Evolutionary conservation across 2,329 filamentous ascomycete genomes (phyloP).

Genomic region (Lachnellula willkommii): DNA sequence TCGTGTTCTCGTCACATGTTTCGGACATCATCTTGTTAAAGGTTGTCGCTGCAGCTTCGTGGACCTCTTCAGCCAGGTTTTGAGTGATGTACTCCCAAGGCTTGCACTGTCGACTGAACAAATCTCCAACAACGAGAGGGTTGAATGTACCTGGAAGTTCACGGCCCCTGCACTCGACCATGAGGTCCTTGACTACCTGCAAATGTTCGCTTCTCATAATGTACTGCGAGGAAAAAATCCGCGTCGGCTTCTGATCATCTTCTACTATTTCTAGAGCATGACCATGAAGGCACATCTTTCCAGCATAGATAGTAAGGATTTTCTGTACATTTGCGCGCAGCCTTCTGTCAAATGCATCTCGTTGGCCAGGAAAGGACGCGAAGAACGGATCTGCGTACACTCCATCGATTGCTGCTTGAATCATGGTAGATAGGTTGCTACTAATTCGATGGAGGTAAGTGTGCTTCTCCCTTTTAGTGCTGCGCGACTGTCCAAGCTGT

Average conservation of each 20-base stretch:
- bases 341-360: constrained; percentile 7
- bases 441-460: constrained; percentile 12
- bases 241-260: neutral
- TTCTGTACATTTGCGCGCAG: constrained; percentile 16
- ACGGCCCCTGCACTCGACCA: constrained; percentile 3
- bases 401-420: constrained; percentile 14
- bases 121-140: constrained; percentile 15
- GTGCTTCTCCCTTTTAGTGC: constrained; percentile 2
- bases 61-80: constrained; percentile 5
- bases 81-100: constrained; percentile 9
- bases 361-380: neutral
- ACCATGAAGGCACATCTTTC: constrained; percentile 1
- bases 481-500: constrained; percentile 12
- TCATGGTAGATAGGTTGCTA: constrained; percentile 11
- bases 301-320: constrained; percentile 14
- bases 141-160: constrained; percentile 10
- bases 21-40: constrained; percentile 2
- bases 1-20: constrained; percentile 9
- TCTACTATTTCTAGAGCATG: constrained; percentile 1
- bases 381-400: constrained; percentile 19
- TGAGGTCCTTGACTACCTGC: neutral
- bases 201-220: constrained; percentile 5
- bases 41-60: constrained; percentile 3
- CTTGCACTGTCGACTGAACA: constrained; percentile 11
- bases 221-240: neutral